A percentile compares a stretch with the other conserved stretches of the same genome.
Conservation (phyloP, 83 land plant genomes). For the Thuja plicata region DNA sequence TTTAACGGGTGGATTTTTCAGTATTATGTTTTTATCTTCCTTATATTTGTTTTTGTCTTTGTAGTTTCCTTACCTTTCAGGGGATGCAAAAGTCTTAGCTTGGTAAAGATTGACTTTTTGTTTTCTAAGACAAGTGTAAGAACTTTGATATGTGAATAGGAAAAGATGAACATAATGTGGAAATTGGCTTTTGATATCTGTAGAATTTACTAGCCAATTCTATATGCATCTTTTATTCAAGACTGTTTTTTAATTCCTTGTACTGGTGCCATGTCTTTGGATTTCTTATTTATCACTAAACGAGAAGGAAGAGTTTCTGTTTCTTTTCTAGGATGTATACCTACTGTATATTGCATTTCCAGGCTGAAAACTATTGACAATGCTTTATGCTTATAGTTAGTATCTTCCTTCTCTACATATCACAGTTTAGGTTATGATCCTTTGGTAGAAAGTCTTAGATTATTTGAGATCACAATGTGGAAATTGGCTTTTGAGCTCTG, state of each 20-base stretch:
- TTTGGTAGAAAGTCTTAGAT: neutral
- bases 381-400: neutral
- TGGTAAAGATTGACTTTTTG: neutral
- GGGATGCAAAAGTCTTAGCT: neutral
- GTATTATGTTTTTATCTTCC: neutral
- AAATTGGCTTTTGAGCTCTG: neutral
- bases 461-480: neutral
- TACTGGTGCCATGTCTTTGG: neutral
- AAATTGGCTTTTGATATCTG: neutral
- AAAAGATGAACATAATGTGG: neutral
- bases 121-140: neutral
- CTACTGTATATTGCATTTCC: neutral
- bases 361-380: neutral
- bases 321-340: neutral
- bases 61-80: neutral
- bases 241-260: neutral
- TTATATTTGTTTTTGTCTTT: neutral
- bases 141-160: neutral
- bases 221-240: neutral
- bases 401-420: neutral
- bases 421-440: neutral
- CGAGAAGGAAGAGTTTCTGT: neutral
- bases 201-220: neutral
- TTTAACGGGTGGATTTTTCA: neutral
- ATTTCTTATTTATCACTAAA: neutral